Evolutionary conservation across 768 basidiomycete species (phyloP).

Genomic region (Epithele typhae): DNA sequence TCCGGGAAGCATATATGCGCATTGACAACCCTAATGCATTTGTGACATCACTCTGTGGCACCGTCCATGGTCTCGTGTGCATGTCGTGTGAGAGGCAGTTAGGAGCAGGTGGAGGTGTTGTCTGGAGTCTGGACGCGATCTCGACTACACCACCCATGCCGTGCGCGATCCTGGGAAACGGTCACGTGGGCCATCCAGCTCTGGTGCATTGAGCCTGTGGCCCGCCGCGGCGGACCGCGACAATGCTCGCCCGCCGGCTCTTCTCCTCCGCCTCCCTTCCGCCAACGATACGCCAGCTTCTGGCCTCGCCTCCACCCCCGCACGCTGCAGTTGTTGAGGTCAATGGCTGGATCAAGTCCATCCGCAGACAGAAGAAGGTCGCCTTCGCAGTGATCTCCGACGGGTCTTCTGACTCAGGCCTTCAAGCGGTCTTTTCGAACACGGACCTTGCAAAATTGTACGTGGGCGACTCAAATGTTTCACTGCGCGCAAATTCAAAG

Average conservation of each 20-base stretch:
- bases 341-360: constrained; percentile 83
- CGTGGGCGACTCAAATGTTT: too few relatives aligned
- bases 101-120: too few relatives aligned
- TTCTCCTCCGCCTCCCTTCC: constrained; percentile 20
- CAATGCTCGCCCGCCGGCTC: constrained; percentile 23
- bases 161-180: too few relatives aligned
- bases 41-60: neutral
- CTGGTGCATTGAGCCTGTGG: neutral
- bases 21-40: neutral
- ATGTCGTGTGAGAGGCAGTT: neutral
- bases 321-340: constrained; percentile 34
- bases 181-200: too few relatives aligned
- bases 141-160: too few relatives aligned
- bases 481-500: neutral
- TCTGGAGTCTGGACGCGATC: too few relatives aligned
- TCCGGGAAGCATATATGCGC: neutral
- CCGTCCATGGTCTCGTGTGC: neutral
- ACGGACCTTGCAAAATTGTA: constrained; percentile 30
- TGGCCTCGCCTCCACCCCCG: constrained; percentile 19
- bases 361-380: constrained; percentile 84
- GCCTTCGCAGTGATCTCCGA: constrained; percentile 81
- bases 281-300: constrained; percentile 35
- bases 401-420: constrained; percentile 62
- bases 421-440: constrained; percentile 75
- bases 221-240: constrained; percentile 2